Conservation (phyloP, 2,329 filamentous ascomycete genomes). For the Botrytis elliptica region DNA sequence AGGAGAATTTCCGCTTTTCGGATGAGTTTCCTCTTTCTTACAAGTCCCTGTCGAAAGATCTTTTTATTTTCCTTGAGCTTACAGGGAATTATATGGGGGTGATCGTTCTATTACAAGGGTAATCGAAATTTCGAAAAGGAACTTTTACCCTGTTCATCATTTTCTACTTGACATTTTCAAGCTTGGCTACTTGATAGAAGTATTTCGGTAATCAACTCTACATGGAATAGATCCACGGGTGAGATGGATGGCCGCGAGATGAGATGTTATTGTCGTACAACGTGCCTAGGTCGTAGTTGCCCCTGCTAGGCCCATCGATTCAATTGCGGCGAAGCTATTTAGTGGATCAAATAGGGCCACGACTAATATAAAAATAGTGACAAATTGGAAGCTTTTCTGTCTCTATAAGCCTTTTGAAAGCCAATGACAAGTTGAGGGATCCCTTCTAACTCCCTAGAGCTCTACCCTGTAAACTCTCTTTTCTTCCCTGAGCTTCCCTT, state of each 20-base stretch:
- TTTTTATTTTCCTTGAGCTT: conserved; percentile 17
- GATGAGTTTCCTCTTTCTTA: conserved; percentile 8
- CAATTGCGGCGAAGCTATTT: conserved; percentile 16
- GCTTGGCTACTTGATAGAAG: conserved; percentile 2
- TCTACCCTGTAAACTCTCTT: conserved; percentile 5
- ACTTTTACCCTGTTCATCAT: conserved; percentile 1
- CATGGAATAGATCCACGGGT: conserved; percentile 13
- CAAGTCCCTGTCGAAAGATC: conserved; percentile 11
- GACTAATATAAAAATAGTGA: conserved; percentile 19
- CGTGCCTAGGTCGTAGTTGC: not conserved
- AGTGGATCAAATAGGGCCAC: conserved; percentile 15
- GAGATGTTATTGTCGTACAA: conserved; percentile 17
- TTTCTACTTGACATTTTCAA: not conserved
- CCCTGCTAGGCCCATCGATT: conserved; percentile 13
- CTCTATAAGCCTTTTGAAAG: conserved; percentile 1
- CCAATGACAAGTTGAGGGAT: conserved; percentile 3
- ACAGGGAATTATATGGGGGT: conserved; percentile 18
- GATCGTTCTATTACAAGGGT: conserved; percentile 17
- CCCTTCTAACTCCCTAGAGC: conserved; percentile 8
- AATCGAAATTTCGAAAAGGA: conserved; percentile 13
- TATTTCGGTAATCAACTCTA: conserved; percentile 13
- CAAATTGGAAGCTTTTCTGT: conserved; percentile 14
- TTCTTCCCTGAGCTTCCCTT: conserved; percentile 9
- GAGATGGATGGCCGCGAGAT: conserved; percentile 16
- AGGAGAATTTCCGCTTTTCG: conserved; percentile 9